These are phyloP conservation scores for Onygenales sp. DNA, from an alignment of 2,329 filamentous ascomycete species.

Conservation along the genomic window DNA sequence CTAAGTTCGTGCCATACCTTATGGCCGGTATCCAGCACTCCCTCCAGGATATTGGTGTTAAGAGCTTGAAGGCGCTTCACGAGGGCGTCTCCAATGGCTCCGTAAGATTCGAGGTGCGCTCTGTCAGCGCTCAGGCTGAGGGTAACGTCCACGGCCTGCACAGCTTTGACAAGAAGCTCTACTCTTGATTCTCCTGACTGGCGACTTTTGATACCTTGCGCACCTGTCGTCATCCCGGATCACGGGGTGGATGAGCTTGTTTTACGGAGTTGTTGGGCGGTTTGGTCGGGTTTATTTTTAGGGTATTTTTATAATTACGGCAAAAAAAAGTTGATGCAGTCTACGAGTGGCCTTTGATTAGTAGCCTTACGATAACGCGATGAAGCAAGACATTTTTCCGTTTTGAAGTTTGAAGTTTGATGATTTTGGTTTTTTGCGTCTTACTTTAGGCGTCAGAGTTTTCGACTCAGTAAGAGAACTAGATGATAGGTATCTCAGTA, in stretches of 20 bases:
- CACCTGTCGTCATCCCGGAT: neutral
- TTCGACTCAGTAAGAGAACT: too few species aligned
- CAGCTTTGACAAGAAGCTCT: slow-evolving; percentile 99
- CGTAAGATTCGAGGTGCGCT: slow-evolving; percentile 88
- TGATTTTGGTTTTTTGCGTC: too few species aligned
- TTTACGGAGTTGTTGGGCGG: slow-evolving; percentile 10
- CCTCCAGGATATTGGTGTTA: slow-evolving; percentile 86
- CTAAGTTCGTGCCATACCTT: slow-evolving; percentile 93
- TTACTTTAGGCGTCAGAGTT: too few species aligned
- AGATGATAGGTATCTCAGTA: too few species aligned
- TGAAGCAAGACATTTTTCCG: too few species aligned
- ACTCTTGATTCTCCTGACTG: slow-evolving; percentile 50
- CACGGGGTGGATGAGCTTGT: slow-evolving; percentile 10
- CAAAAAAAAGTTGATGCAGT: too few species aligned
- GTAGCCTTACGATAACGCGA: too few species aligned
- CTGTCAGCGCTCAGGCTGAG: slow-evolving; percentile 88
- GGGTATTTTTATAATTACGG: too few species aligned
- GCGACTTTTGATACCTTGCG: neutral
- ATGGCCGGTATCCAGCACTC: slow-evolving; percentile 94
- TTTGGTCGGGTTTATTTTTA: too few species aligned
- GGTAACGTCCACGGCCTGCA: slow-evolving; percentile 94
- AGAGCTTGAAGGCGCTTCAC: slow-evolving; percentile 69
- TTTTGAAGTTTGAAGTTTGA: too few species aligned
- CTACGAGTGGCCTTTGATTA: too few species aligned
- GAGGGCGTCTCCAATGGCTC: slow-evolving; percentile 61